A percentile compares a stretch with the other conserved stretches of the same genome.
Evolutionary conservation across 1,284 basidiomycete genomes (phyloP).

Genomic region (Ustilago xerochloae): DNA sequence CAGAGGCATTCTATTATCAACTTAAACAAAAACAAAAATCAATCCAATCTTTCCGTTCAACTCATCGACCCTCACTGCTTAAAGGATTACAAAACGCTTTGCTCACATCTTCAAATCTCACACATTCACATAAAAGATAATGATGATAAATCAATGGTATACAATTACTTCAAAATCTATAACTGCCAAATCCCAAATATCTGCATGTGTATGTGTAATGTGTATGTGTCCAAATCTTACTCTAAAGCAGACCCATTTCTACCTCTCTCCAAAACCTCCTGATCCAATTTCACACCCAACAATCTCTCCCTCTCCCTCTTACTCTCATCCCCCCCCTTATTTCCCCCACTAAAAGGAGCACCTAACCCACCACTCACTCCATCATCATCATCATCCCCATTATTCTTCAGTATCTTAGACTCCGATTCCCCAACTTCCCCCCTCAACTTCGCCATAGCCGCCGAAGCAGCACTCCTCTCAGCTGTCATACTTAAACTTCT

Average conservation of each 20-base stretch:
- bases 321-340: not conserved
- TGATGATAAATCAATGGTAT: too few relatives aligned
- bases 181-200: not conserved
- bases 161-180: too few relatives aligned
- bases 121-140: too few relatives aligned
- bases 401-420: constrained; percentile 5
- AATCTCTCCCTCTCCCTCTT: constrained; percentile 10
- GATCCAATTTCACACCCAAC: constrained; percentile 15
- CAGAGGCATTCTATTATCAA: not conserved
- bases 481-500: constrained; percentile 34
- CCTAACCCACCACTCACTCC: not conserved
- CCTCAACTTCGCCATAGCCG: constrained; percentile 42
- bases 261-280: constrained; percentile 13
- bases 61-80: not conserved
- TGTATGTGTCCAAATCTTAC: constrained; percentile 1
- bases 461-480: constrained; percentile 39
- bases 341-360: constrained; percentile 6
- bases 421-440: constrained; percentile 19
- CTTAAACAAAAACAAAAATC: not conserved
- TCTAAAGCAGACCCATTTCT: constrained; percentile 28
- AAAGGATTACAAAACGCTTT: constrained; percentile 21
- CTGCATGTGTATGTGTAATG: not conserved
- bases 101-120: not conserved
- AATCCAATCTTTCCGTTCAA: not conserved
- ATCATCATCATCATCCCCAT: not conserved